phyloP scores from a whole-genome alignment of 2,329 filamentous ascomycete genomes.

The Juglanconis juglandina region DNA sequence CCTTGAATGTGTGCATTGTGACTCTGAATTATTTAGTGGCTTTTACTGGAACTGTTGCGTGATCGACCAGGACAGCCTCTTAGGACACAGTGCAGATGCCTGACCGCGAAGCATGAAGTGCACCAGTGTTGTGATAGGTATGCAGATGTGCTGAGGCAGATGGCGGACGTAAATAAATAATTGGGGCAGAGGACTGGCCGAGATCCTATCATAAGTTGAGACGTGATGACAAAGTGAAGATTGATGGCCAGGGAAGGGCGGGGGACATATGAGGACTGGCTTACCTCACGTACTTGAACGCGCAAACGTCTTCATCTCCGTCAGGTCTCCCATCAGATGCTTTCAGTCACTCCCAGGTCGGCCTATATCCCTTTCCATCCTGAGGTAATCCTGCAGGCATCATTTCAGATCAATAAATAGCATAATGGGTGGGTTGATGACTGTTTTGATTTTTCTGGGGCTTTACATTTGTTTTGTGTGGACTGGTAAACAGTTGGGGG shows the following conservation, averaged over 20 bases:
- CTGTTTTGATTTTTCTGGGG: constrained; percentile 20
- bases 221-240: background rate
- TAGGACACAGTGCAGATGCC: background rate
- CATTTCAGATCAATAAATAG: background rate
- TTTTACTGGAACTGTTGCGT: background rate
- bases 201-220: background rate
- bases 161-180: background rate
- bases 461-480: constrained; percentile 19
- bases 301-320: too few species aligned
- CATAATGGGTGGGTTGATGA: constrained; percentile 11
- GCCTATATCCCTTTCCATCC: too few species aligned
- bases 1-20: background rate
- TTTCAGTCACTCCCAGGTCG: too few species aligned
- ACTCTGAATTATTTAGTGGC: background rate
- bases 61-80: background rate
- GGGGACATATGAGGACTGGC: too few species aligned
- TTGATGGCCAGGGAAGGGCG: background rate
- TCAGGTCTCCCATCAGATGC: too few species aligned
- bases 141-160: background rate
- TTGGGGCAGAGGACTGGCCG: background rate
- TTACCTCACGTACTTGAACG: too few species aligned
- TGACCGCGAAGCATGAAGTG: background rate
- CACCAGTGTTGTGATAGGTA: background rate
- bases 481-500: constrained; percentile 19
- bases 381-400: background rate